These are phyloP conservation scores for Copromyces sp. DNA, from an alignment of 495 filamentous ascomycete genomes.

Conservation along the genomic window DNA sequence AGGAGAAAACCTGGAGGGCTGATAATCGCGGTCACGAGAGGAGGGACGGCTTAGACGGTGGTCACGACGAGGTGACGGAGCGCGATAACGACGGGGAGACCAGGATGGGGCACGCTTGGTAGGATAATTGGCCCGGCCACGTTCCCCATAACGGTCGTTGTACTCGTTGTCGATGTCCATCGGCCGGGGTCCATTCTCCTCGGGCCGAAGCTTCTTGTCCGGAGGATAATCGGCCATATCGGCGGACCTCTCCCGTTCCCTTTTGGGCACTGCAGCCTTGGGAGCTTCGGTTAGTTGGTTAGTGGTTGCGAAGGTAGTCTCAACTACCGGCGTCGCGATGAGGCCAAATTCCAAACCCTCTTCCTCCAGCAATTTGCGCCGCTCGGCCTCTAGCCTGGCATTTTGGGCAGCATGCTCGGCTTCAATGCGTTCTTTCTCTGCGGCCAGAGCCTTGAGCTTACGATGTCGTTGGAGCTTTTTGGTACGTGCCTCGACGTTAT, in stretches of 20 bases:
- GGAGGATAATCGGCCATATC: background rate
- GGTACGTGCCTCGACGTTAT: conserved; percentile 39
- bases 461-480: conserved; percentile 36
- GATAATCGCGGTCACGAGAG: conserved; percentile 13
- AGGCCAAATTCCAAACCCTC: conserved; percentile 16
- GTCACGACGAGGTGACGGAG: conserved; percentile 6
- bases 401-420: conserved; percentile 30
- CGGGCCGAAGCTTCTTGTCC: background rate
- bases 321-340: conserved; percentile 1
- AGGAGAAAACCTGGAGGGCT: conserved; percentile 5
- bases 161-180: background rate
- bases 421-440: conserved; percentile 25
- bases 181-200: background rate
- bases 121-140: background rate
- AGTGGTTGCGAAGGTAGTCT: conserved; percentile 2
- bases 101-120: conserved; percentile 1
- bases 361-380: conserved; percentile 21
- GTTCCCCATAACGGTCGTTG: background rate
- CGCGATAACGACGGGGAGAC: conserved; percentile 9
- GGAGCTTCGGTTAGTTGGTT: background rate
- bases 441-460: conserved; percentile 34
- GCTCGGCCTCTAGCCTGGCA: conserved; percentile 26
- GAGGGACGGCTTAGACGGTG: conserved; percentile 9
- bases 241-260: background rate
- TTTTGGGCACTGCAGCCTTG: background rate